A percentile compares a stretch with the other conserved stretches of the same genome.
Conservation (phyloP, 2,329 filamentous ascomycete species). For the Biscogniauxia mediterranea region DNA sequence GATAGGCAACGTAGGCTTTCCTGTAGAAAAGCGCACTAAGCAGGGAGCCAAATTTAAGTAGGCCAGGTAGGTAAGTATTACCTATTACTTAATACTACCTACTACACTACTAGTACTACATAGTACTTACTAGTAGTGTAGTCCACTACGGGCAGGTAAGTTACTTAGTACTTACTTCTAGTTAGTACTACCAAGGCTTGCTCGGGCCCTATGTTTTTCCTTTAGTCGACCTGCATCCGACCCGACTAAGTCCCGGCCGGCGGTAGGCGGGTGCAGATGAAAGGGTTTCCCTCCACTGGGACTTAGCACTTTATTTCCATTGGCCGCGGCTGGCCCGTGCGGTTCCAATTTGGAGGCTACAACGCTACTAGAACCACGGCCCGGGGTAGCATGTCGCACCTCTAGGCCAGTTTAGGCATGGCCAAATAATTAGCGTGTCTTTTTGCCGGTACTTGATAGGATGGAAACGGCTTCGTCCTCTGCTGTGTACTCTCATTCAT, state of each 20-base stretch:
- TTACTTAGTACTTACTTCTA: too few species aligned
- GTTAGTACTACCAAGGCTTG: not conserved
- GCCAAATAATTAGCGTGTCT: not conserved
- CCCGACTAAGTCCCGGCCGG: too few species aligned
- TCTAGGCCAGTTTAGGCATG: not conserved
- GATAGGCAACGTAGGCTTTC: not conserved
- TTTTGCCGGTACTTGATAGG: not conserved
- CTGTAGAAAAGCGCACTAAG: slow-evolving; percentile 4
- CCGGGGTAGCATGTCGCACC: not conserved
- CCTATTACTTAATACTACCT: too few species aligned
- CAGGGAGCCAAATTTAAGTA: not conserved
- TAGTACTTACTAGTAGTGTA: too few species aligned
- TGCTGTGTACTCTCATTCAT: not conserved
- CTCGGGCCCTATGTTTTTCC: not conserved
- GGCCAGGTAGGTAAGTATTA: too few species aligned
- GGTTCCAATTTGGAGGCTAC: not conserved
- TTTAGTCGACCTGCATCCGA: not conserved
- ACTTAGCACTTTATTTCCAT: not conserved
- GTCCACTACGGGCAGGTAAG: too few species aligned
- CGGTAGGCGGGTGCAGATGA: too few species aligned
- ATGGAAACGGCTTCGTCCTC: not conserved
- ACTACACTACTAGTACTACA: too few species aligned
- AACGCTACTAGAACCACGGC: not conserved
- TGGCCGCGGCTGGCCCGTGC: not conserved
- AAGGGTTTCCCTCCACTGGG: too few species aligned